phyloP scores from a whole-genome alignment of 2,329 filamentous ascomycete genomes.

The Fusarium oligoseptatum region DNA sequence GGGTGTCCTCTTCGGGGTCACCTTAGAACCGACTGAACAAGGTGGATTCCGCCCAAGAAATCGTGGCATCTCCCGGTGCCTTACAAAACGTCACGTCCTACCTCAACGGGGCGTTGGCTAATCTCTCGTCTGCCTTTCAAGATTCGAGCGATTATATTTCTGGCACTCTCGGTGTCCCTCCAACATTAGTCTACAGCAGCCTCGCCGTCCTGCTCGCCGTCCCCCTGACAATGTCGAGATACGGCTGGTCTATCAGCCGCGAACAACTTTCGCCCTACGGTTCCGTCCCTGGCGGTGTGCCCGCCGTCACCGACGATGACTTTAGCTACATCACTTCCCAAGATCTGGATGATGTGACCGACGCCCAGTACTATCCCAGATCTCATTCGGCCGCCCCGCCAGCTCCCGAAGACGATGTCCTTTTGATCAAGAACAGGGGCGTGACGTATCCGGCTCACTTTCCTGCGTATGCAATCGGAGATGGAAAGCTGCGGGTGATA shows the following conservation, averaged over 20 bases:
- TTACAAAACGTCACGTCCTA: slow-evolving; percentile 71
- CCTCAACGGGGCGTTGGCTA: slow-evolving; percentile 65
- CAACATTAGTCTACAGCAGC: slow-evolving; percentile 64
- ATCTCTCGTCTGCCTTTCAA: slow-evolving; percentile 62
- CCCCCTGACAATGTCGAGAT: slow-evolving; percentile 67
- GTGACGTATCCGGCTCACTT: slow-evolving; percentile 78
- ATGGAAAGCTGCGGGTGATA: slow-evolving; percentile 76
- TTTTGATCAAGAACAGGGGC: slow-evolving; percentile 77
- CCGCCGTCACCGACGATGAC: slow-evolving; percentile 80
- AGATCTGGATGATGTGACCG: slow-evolving; percentile 68
- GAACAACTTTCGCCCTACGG: slow-evolving; percentile 66
- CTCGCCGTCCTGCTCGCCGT: slow-evolving; percentile 63
- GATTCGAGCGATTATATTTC: slow-evolving; percentile 66
- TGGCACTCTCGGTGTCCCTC: slow-evolving; percentile 63
- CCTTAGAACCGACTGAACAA: slow-evolving; percentile 61
- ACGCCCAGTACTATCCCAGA: slow-evolving; percentile 58
- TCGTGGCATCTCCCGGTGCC: slow-evolving; percentile 74
- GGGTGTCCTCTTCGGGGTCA: slow-evolving; percentile 54
- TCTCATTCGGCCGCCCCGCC: slow-evolving; percentile 51
- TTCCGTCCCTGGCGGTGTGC: slow-evolving; percentile 62
- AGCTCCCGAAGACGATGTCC: slow-evolving; percentile 73
- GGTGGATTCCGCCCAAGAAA: slow-evolving; percentile 71
- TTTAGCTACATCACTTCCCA: slow-evolving; percentile 87
- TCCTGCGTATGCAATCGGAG: slow-evolving; percentile 80
- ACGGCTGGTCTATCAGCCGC: slow-evolving; percentile 62